These are phyloP conservation scores for Trichoderma harzianum DNA, from an alignment of 2,329 filamentous ascomycete genomes.

Conservation along the genomic window DNA sequence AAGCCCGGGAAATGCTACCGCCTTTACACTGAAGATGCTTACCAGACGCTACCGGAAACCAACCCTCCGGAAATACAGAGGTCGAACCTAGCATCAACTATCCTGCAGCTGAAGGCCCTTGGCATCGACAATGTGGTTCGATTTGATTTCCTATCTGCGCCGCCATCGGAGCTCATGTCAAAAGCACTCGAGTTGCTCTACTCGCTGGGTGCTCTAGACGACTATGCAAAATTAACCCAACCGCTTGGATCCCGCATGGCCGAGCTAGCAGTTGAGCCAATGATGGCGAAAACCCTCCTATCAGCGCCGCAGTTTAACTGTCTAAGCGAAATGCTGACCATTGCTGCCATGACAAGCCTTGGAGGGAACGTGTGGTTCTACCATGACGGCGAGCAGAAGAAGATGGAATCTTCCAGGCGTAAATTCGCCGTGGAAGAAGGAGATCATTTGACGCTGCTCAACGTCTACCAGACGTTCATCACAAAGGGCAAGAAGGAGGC, in stretches of 20 bases:
- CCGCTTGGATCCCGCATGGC: constrained; percentile 90
- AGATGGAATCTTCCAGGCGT: constrained; percentile 68
- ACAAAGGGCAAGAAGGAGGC: constrained; percentile 78
- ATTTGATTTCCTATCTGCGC: constrained; percentile 84
- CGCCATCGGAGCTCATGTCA: constrained; percentile 78
- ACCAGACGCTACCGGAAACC: constrained; percentile 60
- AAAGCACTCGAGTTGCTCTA: constrained; percentile 86
- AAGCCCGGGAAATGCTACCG: constrained; percentile 91
- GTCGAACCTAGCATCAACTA: constrained; percentile 81
- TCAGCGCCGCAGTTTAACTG: constrained; percentile 72
- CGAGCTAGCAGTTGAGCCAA: constrained; percentile 87
- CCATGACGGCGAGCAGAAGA: constrained; percentile 72
- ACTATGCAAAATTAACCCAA: constrained; percentile 84
- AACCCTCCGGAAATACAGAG: constrained; percentile 90
- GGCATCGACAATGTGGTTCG: constrained; percentile 92
- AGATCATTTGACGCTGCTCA: constrained; percentile 87
- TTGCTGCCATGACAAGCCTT: constrained; percentile 89
- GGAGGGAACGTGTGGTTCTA: constrained; percentile 81
- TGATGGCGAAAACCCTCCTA: constrained; percentile 89
- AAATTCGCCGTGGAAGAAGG: constrained; percentile 92
- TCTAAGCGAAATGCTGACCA: constrained; percentile 80
- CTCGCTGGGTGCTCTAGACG: constrained; percentile 80
- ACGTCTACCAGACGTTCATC: constrained; percentile 88
- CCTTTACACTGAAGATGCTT: constrained; percentile 78
- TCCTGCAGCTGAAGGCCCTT: constrained; percentile 89